Evolutionary conservation across 768 basidiomycete genomes (phyloP), one percentile per base, ranked within the genome.

Genomic region (Auriculariales sp.): DNA sequence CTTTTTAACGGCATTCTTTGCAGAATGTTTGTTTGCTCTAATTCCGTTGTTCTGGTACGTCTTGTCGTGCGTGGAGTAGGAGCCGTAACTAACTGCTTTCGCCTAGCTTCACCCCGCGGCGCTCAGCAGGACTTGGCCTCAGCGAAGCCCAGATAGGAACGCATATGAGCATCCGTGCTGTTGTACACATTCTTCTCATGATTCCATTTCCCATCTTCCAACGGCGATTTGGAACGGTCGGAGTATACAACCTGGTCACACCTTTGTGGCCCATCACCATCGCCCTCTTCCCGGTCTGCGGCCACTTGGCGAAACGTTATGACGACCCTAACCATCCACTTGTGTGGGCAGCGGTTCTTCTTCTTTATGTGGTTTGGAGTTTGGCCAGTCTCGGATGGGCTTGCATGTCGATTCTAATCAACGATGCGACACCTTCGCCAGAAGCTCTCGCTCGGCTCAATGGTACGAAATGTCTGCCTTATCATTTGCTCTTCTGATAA

Each of bases 91-190:
- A n/a, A n/a, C n/a, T n/a, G n/a, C n/a, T n/a, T n/a, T n/a, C n/a
- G n/a, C n/a, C n/a, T n/a, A n/a, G n/a, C n/a, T 54, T 54, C 48
- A 55, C 54, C 19, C 54, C 54, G 22, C 39, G 53, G 14, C 14
- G 30, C 2, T 55, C 54, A 19, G 54, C 52, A 7, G 54, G 54
- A n/a, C 32, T 55, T 4, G 54, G 54, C 3, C 25, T 55, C 48
- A 34, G n/a, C 29, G 54, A 55, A 30, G 54, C 52, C 24, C 48
- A 31, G 14, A 55, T 55, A 42, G 54, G 54, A 4, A 36, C 49
- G 3, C 52, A 55, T 19, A 49, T 55, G 52, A 47, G 35, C 27
- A 36, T 48, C 22, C 51, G 54, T 15, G 46, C 54, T 19, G 29
- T 55, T 14, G 19, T 55, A 5, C 36, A 47, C 28, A 49, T 55